These are phyloP conservation scores for Nidula microcarpa DNA, from an alignment of 768 basidiomycete species.

Conservation along the genomic window DNA sequence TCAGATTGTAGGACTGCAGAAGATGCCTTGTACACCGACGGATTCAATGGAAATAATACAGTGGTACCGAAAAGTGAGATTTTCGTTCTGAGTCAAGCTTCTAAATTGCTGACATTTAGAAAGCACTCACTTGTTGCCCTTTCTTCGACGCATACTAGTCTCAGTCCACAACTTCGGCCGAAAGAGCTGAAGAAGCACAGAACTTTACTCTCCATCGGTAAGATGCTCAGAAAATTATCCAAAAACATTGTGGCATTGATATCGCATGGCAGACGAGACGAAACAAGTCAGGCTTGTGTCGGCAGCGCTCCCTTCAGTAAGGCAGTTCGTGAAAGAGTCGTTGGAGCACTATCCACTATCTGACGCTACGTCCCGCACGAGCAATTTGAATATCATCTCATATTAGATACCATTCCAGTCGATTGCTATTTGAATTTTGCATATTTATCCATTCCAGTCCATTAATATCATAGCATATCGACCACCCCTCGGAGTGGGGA, in stretches of 20 bases:
- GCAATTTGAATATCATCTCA: background rate
- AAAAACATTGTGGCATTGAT: background rate
- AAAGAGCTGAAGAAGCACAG: slow-evolving; percentile 63
- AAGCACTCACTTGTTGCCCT: slow-evolving; percentile 74
- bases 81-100: background rate
- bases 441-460: background rate
- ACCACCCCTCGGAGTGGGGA: slow-evolving; percentile 21
- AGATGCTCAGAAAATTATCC: slow-evolving; percentile 6
- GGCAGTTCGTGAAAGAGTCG: slow-evolving; percentile 46
- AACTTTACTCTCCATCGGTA: slow-evolving; percentile 60
- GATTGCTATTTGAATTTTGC: background rate
- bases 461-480: slow-evolving; percentile 10
- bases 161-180: slow-evolving; percentile 32
- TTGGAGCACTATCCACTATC: slow-evolving; percentile 11
- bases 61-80: slow-evolving; percentile 71
- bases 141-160: slow-evolving; percentile 57
- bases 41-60: slow-evolving; percentile 50
- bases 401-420: background rate
- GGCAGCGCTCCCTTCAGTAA: slow-evolving; percentile 60
- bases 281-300: slow-evolving; percentile 77
- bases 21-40: slow-evolving; percentile 50
- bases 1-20: slow-evolving; percentile 72
- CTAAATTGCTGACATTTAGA: background rate
- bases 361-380: background rate
- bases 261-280: slow-evolving; percentile 47